These are phyloP conservation scores for Albatrellus ellisii DNA, from an alignment of 768 basidiomycete genomes.

Conservation along the genomic window DNA sequence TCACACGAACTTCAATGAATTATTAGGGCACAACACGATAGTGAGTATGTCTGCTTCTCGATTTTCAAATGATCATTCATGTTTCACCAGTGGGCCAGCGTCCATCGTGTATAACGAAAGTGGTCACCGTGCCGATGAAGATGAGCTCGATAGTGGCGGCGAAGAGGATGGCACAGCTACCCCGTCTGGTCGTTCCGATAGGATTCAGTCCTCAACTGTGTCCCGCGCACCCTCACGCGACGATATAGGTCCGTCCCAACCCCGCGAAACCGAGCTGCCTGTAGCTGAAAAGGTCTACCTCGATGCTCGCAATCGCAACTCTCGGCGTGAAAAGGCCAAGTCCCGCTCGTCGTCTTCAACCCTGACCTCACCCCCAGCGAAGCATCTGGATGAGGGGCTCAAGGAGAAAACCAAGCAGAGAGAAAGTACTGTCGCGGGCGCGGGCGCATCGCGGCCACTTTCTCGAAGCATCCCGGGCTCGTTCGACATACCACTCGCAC, in stretches of 20 bases:
- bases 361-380: constrained; percentile 10
- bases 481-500: constrained; percentile 24
- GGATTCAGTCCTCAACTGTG: constrained; percentile 28
- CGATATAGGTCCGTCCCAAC: constrained; percentile 19
- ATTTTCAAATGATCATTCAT: constrained; percentile 4
- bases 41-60: constrained; percentile 26
- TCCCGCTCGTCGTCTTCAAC: constrained; percentile 16
- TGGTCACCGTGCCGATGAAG: constrained; percentile 61
- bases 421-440: constrained; percentile 9
- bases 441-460: constrained; percentile 5
- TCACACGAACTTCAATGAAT: constrained; percentile 5
- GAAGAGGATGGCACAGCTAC: constrained; percentile 54
- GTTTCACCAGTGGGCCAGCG: constrained; percentile 52
- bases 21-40: constrained; percentile 55
- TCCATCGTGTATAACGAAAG: constrained; percentile 75
- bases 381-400: constrained; percentile 3
- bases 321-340: constrained; percentile 1
- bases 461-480: constrained; percentile 14
- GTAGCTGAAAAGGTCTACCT: constrained; percentile 15
- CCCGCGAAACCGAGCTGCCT: constrained; percentile 17
- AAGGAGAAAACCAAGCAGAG: constrained; percentile 18
- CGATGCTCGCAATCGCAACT: constrained; percentile 16
- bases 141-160: constrained; percentile 49
- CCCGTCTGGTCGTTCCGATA: constrained; percentile 12
- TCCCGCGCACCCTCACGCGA: constrained; percentile 44